Evolutionary conservation across 176 grass and related monocot species (phyloP), one percentile per base, ranked within the genome.

Genomic region (Oryza brachyantha): DNA sequence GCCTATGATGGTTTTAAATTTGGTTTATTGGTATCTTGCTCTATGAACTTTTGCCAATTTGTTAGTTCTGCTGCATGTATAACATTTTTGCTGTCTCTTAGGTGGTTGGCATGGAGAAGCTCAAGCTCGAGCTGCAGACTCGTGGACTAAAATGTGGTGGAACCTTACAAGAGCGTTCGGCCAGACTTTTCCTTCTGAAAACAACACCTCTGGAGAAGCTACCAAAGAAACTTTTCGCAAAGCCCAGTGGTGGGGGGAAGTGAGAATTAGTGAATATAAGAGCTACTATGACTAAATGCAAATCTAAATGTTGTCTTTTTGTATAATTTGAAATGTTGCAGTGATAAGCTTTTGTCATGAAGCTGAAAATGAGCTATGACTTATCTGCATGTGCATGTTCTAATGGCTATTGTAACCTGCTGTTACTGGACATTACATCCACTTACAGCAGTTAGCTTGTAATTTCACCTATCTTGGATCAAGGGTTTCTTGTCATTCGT

Each of bases 111-210:
- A 71, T 96, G 90, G 96, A 95, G 67, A 88, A 67, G 84, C 91
- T 99, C n/a, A 99, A 99, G 76, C 24, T 84, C 45, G 88, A 95
- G 82, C 84, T 99, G 24, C 92, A 93, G 77, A 76, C 66, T 57
- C 79, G 36, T 0, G 84, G 92, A 78, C 35, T 99, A 50, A 99
- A 99, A 85, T 96, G 96, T 0, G 92, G 96, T 17, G 96, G 92
- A 72, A 99, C 96, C 24, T 80, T 99, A 69, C 74, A 91, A 72
- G 92, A 99, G 84, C 92, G 96, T n/a, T 90, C 96, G 7, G 74
- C 75, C 1, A 85, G 96, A 72, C 92, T 99, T 75, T 96, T 93
- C 81, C 92, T 99, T 66, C 90, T 99, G 46, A 99, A 99, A 77
- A 95, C 88, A 61, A 99, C 88, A 21, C 88, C 92, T 10, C 3